A percentile compares a stretch with the other conserved stretches of the same genome.
Conservation (phyloP, 2,329 filamentous ascomycete species). For the Fusarium globosum region DNA sequence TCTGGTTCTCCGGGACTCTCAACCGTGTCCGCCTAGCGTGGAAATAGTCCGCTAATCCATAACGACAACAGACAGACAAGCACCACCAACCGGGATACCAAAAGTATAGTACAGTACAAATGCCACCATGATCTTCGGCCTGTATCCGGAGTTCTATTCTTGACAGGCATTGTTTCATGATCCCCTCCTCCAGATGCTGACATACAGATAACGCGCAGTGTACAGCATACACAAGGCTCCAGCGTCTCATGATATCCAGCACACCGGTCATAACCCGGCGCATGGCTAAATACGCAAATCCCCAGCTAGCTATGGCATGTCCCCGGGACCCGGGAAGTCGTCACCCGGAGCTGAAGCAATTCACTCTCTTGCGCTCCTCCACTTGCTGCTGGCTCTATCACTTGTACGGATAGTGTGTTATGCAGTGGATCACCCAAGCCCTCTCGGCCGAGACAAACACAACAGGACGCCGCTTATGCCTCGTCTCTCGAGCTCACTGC, state of each 20-base stretch:
- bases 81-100: constrained; percentile 5
- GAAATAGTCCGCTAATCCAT: constrained; percentile 24
- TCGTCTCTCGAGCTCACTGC: background rate
- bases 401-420: background rate
- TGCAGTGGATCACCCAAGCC: background rate
- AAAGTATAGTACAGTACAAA: constrained; percentile 5
- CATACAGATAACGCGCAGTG: background rate
- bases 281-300: constrained; percentile 9
- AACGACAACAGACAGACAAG: constrained; percentile 1
- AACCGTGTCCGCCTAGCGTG: constrained; percentile 36
- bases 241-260: constrained; percentile 8
- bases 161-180: background rate
- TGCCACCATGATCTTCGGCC: constrained; percentile 2
- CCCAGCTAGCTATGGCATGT: constrained; percentile 3
- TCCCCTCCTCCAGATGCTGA: constrained; percentile 1
- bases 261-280: background rate
- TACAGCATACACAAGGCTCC: background rate
- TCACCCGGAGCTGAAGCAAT: constrained; percentile 15
- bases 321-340: constrained; percentile 21
- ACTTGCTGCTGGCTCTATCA: constrained; percentile 5
- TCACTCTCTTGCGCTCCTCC: background rate
- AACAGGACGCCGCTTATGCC: constrained; percentile 6
- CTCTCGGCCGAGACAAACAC: constrained; percentile 14
- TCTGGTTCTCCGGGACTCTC: constrained; percentile 27
- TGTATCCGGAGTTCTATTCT: background rate